Evolutionary conservation across 2,329 filamentous ascomycete genomes (phyloP), one percentile per base, ranked within the genome.

Genomic region (Fusarium pilosicola): DNA sequence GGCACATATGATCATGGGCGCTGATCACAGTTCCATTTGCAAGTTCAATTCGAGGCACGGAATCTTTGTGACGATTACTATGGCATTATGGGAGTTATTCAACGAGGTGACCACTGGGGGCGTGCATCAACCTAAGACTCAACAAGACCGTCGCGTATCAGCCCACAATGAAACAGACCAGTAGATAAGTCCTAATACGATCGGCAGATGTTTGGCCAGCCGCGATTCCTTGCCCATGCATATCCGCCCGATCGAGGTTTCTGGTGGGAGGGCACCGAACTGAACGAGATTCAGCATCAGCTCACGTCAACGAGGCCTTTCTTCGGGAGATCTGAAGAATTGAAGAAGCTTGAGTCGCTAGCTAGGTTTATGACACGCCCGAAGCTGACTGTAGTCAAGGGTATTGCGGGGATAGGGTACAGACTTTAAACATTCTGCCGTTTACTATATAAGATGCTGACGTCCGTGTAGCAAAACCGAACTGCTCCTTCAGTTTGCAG

Each of bases 51-150:
- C 28, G 28, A 28, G 28, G 28, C 28, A 28, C 28, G 28, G 28
- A 28, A 28, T 28, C 28, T 28, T 28, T 28, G 28, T 28, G 28
- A 28, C 28, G 28, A 30, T 58, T 7, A 58, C 1, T 0, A 12
- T 8, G 14, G 41, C 10, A n/a, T 3, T 58, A 0, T 10, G 5
- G 2, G 5, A 58, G 0, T 4, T 58, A 2, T 13, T 55, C 3
- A 30, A 2, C 3, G 11, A 55, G 0, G 24, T 55, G 10, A 55
- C 11, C 7, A 7, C 2, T 14, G 24, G 14, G 1, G 10, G 51
- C 0, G 3, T 5, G 0, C 20, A 55, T 1, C 51, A 30, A 0
- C 7, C 24, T 0, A 5, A 7, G 0, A 2, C 11, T 13, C 14
- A 0, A 7, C 2, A 2, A 28, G 13, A 39, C 1, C 42, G 42